Percentiles rank a stretch among this genome's conserved stretches.
Evolutionary conservation across 106 monocot genomes (phyloP).

Genomic region (Apostasia ramifera): DNA sequence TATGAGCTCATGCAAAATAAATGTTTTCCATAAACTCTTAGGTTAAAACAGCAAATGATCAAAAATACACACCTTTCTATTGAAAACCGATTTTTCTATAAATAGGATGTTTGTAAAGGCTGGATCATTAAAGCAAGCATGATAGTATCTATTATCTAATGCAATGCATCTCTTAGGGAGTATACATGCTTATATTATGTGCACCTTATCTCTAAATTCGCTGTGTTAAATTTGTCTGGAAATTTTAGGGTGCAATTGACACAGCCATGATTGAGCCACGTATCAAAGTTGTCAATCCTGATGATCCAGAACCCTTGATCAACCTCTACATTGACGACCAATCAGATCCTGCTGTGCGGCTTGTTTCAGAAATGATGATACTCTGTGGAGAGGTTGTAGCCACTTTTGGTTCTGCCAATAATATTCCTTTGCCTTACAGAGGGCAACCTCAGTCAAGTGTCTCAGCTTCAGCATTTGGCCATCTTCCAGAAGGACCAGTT

Average conservation of each 20-base stretch:
- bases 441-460: slow-evolving; percentile 89
- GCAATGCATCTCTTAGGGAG: too few relatives aligned
- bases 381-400: slow-evolving; percentile 91
- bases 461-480: slow-evolving; percentile 58
- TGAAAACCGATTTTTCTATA: too few relatives aligned
- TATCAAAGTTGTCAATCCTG: slow-evolving; percentile 69
- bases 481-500: slow-evolving; percentile 90
- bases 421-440: slow-evolving; percentile 86
- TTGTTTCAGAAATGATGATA: slow-evolving; percentile 98
- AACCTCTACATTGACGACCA: slow-evolving; percentile 81
- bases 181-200: too few relatives aligned
- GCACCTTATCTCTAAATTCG: too few relatives aligned
- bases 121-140: too few relatives aligned
- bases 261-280: slow-evolving; percentile 73
- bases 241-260: slow-evolving; percentile 77
- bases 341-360: slow-evolving; percentile 69
- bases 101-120: too few relatives aligned
- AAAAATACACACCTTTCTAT: too few relatives aligned
- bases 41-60: too few relatives aligned
- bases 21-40: too few relatives aligned
- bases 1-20: too few relatives aligned
- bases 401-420: slow-evolving; percentile 82
- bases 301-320: slow-evolving; percentile 76
- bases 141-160: too few relatives aligned
- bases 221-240: neutral